Base-by-base conservation (phyloP, 2,329 filamentous ascomycete genomes). In the Penicillium sp. region DNA sequence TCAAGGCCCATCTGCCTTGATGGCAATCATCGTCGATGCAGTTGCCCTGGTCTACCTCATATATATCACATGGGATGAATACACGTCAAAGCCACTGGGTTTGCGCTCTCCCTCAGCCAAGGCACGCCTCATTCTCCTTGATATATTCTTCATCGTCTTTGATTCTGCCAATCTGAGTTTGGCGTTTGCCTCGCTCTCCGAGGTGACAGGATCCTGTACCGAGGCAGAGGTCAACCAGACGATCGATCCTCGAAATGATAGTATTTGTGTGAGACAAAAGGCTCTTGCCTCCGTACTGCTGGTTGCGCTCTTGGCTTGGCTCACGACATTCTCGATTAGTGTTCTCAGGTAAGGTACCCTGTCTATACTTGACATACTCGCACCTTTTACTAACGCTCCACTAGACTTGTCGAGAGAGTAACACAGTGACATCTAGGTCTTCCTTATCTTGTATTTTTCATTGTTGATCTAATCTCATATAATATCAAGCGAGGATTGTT, bases 41-140 rank as follows among this genome's bases (percentile, higher is more conserved):
- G 82, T 97, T 13, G 93, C 94, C 3, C 82, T 97, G 55, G 85
- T 93, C 2, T 99, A 97, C 74, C 88, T 95, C 51, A 77, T 89
- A 45, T 97, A 96, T 75, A 94, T 97, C 76, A 95, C 92, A 23
- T 96, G 87, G 76, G 94, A 99, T 69, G 94, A 99, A 76, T 97
- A 97, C 75, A 94, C 90, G 5, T 90, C 91, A 29, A 95, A 95
- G 70, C 94, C 95, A 19, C 79, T 99, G 18, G 94, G 94, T 1
- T 78, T 99, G 56, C 88, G 95, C 40, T 87, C 86, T 7, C 86
- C 91, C 9, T 86, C 86, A 53, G 88, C 90, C 45, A 99, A 99
- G 72, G 89, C 96, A 61, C 85, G 89, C 13, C 84, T 99, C 46
- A 89, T 97, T 56, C 84, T 99, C 51, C 83, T 96, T 53, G 94